Conservation (phyloP, 1,284 basidiomycete genomes). For the Pholiota adiposa region DNA sequence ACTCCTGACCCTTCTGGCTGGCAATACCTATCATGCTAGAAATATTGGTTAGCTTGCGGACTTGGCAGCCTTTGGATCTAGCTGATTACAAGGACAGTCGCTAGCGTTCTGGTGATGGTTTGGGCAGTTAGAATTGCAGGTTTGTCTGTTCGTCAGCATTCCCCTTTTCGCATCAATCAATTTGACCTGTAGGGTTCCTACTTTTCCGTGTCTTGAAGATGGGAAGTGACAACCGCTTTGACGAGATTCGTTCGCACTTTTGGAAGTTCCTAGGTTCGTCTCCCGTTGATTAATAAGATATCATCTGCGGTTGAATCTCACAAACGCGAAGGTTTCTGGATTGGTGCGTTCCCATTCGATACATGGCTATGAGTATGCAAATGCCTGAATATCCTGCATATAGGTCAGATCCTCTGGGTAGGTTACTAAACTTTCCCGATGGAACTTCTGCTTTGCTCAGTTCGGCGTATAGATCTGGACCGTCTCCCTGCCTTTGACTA, state of each 20-base stretch:
- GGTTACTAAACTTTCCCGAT: slow-evolving; percentile 9
- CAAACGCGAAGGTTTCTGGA: slow-evolving; percentile 48
- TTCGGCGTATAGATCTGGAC: slow-evolving; percentile 58
- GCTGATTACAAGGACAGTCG: slow-evolving; percentile 32
- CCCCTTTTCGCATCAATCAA: slow-evolving; percentile 7
- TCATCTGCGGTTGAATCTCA: background rate
- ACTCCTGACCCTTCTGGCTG: slow-evolving; percentile 54
- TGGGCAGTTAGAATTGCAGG: slow-evolving; percentile 63
- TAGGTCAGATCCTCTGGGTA: slow-evolving; percentile 62
- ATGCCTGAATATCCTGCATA: too few relatives aligned
- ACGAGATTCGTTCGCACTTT: slow-evolving; percentile 68
- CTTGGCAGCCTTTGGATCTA: background rate
- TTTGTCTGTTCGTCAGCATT: slow-evolving; percentile 7
- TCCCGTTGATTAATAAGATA: background rate
- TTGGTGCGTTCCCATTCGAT: slow-evolving; percentile 38
- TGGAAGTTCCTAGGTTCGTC: slow-evolving; percentile 64
- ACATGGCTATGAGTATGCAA: background rate
- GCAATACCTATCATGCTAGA: slow-evolving; percentile 61
- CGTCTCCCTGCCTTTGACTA: slow-evolving; percentile 66
- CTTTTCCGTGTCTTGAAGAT: slow-evolving; percentile 70
- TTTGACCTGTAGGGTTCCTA: slow-evolving; percentile 51
- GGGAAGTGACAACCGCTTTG: slow-evolving; percentile 68
- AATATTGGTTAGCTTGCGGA: slow-evolving; percentile 45
- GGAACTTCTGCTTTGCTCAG: background rate
- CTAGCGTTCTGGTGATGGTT: slow-evolving; percentile 63